Conservation (phyloP, 805 yeast species). For the Naumovozyma castellii region DNA sequence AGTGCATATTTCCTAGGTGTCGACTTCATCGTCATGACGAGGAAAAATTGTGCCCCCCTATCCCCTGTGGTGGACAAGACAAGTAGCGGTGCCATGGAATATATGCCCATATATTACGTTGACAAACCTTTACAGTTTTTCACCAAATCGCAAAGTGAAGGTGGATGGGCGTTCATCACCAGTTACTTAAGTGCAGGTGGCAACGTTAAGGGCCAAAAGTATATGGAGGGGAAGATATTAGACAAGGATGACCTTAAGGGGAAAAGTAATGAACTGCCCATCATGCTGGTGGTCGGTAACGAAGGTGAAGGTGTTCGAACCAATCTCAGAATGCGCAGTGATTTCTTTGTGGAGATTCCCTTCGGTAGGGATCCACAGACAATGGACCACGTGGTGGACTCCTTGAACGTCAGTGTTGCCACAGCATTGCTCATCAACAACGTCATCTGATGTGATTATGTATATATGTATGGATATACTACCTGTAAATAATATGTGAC, state of each 20-base stretch:
- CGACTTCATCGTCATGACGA: conserved; percentile 65
- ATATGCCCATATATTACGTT: conserved; percentile 49
- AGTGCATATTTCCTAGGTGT: conserved; percentile 76
- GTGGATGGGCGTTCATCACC: conserved; percentile 67
- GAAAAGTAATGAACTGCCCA: conserved; percentile 44
- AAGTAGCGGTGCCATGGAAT: conserved; percentile 77
- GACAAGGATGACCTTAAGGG: conserved; percentile 36
- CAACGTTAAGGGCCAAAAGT: conserved; percentile 28
- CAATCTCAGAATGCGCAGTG: conserved; percentile 49
- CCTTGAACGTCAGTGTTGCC: conserved; percentile 86
- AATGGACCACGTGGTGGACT: conserved; percentile 43
- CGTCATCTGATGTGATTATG: conserved; percentile 3
- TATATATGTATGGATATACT: too few species aligned
- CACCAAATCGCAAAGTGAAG: conserved; percentile 38
- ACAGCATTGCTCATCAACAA: conserved; percentile 52
- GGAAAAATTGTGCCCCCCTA: conserved; percentile 60
- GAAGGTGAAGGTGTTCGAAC: conserved; percentile 80
- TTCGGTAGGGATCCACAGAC: conserved; percentile 7
- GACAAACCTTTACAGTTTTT: conserved; percentile 55
- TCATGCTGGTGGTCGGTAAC: conserved; percentile 68
- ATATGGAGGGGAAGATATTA: conserved; percentile 29
- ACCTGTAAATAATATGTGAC: too few species aligned
- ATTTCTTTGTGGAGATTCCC: conserved; percentile 33
- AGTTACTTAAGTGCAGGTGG: conserved; percentile 34
- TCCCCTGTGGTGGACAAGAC: conserved; percentile 75